phyloP scores from a whole-genome alignment of 2,329 filamentous ascomycete species.

The Ceratocystis cubensis region DNA sequence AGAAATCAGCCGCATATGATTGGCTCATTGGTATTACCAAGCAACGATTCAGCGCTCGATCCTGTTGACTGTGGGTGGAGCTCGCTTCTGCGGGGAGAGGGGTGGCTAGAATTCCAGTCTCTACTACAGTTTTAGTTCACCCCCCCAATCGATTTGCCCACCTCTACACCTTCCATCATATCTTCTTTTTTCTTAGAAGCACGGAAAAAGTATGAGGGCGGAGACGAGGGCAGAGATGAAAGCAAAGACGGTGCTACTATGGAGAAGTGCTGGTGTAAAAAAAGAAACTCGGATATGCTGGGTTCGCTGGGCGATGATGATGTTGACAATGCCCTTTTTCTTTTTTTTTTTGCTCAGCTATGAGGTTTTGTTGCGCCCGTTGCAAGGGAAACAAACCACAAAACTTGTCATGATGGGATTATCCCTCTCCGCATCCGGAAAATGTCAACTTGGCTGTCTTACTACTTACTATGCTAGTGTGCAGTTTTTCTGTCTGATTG shows the following conservation, averaged over 20 bases:
- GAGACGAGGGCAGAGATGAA: neutral
- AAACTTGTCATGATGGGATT: neutral
- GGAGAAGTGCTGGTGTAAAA: neutral
- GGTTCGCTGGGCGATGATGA: neutral
- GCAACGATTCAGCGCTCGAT: conserved; percentile 2
- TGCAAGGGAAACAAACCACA: neutral
- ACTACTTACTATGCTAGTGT: conserved; percentile 11
- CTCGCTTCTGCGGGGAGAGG: conserved; percentile 4
- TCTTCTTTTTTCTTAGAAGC: neutral
- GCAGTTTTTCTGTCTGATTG: conserved; percentile 7
- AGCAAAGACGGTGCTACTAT: neutral
- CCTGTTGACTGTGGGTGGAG: conserved; percentile 8
- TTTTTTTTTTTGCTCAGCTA: neutral
- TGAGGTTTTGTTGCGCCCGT: neutral
- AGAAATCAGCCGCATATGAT: conserved; percentile 1
- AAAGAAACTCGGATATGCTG: neutral
- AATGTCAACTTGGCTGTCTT: conserved; percentile 2
- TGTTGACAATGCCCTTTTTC: neutral
- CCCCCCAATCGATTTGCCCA: neutral
- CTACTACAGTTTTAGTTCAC: neutral
- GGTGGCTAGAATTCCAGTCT: neutral
- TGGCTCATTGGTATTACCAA: conserved; percentile 1
- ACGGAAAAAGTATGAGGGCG: neutral
- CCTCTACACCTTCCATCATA: neutral
- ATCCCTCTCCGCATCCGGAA: conserved; percentile 6